Conservation (phyloP, 2,329 filamentous ascomycete species). For the Xylaria sp. region DNA sequence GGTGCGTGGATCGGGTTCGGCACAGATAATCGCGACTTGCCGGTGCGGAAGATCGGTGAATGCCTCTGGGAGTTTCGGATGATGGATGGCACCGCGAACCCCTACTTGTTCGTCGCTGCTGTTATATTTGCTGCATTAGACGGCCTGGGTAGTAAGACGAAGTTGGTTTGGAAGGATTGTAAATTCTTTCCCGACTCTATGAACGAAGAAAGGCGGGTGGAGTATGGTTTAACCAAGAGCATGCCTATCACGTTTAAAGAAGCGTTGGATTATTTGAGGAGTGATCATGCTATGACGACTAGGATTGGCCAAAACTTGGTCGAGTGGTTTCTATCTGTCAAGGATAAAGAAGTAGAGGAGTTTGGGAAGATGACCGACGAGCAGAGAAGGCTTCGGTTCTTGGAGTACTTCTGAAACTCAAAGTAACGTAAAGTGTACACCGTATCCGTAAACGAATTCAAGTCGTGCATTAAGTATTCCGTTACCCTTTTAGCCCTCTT, state of each 20-base stretch:
- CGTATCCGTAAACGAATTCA: background rate
- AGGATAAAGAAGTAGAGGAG: conserved; percentile 26
- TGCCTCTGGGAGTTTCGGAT: conserved; percentile 27
- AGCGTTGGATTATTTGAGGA: conserved; percentile 14
- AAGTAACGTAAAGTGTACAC: background rate
- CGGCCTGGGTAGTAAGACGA: conserved; percentile 1
- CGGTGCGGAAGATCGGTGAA: conserved; percentile 16
- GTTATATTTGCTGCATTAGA: conserved; percentile 12
- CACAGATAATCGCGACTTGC: conserved; percentile 27
- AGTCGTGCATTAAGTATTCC: no score
- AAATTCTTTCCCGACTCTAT: conserved; percentile 21
- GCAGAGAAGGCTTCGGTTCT: conserved; percentile 22
- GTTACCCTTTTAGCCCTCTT: no score
- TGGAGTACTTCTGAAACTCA: conserved; percentile 14
- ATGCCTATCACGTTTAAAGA: conserved; percentile 24
- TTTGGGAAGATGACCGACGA: conserved; percentile 19
- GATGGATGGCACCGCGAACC: conserved; percentile 25
- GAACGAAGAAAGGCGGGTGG: background rate
- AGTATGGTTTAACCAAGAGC: conserved; percentile 2
- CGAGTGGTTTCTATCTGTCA: conserved; percentile 23
- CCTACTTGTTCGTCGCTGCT: conserved; percentile 16
- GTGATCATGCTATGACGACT: background rate
- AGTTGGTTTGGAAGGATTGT: conserved; percentile 29
- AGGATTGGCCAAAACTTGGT: conserved; percentile 8
- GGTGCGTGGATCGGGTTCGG: conserved; percentile 31